Percentiles rank a stretch among this genome's conserved stretches.
These are phyloP conservation scores for Amanita subjunquillea DNA, from an alignment of 768 basidiomycete genomes.

Conservation along the genomic window DNA sequence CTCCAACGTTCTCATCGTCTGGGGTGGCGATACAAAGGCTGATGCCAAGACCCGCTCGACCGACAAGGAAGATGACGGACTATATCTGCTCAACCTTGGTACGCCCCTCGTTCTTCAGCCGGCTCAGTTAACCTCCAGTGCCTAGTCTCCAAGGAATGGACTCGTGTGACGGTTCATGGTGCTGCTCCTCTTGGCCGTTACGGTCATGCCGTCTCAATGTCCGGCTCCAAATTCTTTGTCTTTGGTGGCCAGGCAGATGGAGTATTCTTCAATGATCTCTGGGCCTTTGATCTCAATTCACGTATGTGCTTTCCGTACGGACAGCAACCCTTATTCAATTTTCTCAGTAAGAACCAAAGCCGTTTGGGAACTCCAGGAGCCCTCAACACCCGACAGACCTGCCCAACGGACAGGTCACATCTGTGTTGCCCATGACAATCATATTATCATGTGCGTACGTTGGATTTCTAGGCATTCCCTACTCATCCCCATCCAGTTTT, in stretches of 20 bases:
- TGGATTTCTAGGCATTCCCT: not conserved
- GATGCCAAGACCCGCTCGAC: slow-evolving; percentile 46
- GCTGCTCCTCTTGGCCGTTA: slow-evolving; percentile 82
- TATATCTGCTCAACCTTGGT: slow-evolving; percentile 94
- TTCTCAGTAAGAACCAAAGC: slow-evolving; percentile 71
- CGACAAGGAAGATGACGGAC: slow-evolving; percentile 83
- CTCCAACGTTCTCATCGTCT: slow-evolving; percentile 90
- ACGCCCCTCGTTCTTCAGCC: slow-evolving; percentile 19
- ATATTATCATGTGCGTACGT: slow-evolving; percentile 61
- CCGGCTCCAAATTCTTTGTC: slow-evolving; percentile 81
- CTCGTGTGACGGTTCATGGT: slow-evolving; percentile 68
- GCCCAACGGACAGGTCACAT: slow-evolving; percentile 89
- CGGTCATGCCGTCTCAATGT: slow-evolving; percentile 93
- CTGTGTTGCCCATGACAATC: slow-evolving; percentile 73
- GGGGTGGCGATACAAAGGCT: slow-evolving; percentile 96
- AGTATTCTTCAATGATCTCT: slow-evolving; percentile 88
- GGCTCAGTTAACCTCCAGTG: slow-evolving; percentile 1
- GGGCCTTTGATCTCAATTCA: slow-evolving; percentile 93
- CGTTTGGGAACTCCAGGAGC: slow-evolving; percentile 74
- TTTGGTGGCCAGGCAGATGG: slow-evolving; percentile 97
- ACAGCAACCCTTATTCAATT: not conserved
- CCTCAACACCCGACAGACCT: slow-evolving; percentile 49
- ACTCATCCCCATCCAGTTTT: slow-evolving; percentile 45
- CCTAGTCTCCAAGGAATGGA: slow-evolving; percentile 92
- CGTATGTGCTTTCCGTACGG: slow-evolving; percentile 37